Evolutionary conservation across 176 grass and related monocot genomes (phyloP), one percentile per base, ranked within the genome.

Genomic region (Eragrostis nindensis): DNA sequence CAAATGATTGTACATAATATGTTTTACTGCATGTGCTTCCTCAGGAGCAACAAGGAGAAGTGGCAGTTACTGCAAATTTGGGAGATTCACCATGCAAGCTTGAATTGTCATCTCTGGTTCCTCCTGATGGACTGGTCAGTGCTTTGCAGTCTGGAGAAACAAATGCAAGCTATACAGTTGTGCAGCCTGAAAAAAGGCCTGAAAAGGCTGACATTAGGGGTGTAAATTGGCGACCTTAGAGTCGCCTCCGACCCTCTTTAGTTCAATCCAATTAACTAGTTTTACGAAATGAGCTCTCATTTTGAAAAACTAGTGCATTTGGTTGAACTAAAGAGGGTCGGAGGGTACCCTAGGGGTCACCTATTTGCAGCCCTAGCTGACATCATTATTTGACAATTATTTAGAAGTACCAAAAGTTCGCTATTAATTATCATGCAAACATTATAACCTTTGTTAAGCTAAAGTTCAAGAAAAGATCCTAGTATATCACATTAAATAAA

Each of bases 61-160:
- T 99, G 50, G n/a, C 92, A 81, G 66, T 99, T 29, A 77, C 84
- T 74, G 47, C 90, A 68, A 88, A 85, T 62, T 80, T 99, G 79
- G 79, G 88, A 45, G 91, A 99, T 91, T 90, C 92, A 66, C 90
- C 84, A 85, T 95, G 92, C 78, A 95, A 99, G 79, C 78, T 99
- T 74, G 92, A 99, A 71, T 65, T 99, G 32, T 74, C 81, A 57
- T 99, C 96, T 70, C 29, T 74, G 57, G 89, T 99, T 88, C 96
- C 96, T 81, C 90, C 82, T 60, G 79, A 66, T 75, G 90, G 79
- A 74, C 85, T 74, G 92, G 96, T 99, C 75, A 89, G 90, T 82
- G 74, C 76, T 63, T 74, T 66, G n/a, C 22, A 73, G 56, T 26
- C 36, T 63, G 40, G 57, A 73, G 27, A 29, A 80, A 66, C 62